Conservation (phyloP, 352 stramenopile species). For the Phytophthora boehmeriae region DNA sequence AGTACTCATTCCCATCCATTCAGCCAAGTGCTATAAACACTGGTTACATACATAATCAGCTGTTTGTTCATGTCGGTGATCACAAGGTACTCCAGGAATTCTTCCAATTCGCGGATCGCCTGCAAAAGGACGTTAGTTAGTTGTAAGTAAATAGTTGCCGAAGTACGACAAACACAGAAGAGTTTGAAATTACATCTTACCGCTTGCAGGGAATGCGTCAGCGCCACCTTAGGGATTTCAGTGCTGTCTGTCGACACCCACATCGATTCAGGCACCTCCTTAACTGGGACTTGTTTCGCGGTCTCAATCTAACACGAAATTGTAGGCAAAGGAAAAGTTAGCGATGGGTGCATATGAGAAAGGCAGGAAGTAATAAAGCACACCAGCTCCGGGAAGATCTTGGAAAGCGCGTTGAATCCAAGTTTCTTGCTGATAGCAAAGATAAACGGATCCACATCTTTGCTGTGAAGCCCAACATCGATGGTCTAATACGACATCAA, state of each 20-base stretch:
- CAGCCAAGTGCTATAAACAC: not conserved
- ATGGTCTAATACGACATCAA: constrained; percentile 50
- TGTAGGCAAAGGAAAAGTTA: not conserved
- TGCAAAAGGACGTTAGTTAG: constrained; percentile 14
- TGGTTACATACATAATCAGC: constrained; percentile 54
- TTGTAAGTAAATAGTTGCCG: not conserved
- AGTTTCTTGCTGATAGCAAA: constrained; percentile 78
- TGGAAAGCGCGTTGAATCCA: constrained; percentile 68
- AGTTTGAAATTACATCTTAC: constrained; percentile 15
- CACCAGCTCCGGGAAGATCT: constrained; percentile 77
- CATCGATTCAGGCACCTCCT: constrained; percentile 61
- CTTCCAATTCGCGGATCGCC: constrained; percentile 67
- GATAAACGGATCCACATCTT: constrained; percentile 72
- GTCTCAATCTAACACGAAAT: constrained; percentile 52
- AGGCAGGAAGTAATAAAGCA: not conserved
- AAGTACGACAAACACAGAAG: not conserved
- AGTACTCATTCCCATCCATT: not conserved
- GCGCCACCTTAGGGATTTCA: constrained; percentile 62
- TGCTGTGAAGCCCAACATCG: constrained; percentile 64
- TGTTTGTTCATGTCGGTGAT: constrained; percentile 82
- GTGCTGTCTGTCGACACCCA: constrained; percentile 70
- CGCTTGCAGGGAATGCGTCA: constrained; percentile 56
- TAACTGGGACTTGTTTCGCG: constrained; percentile 65
- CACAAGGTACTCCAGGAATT: constrained; percentile 76
- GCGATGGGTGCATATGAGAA: not conserved